These are phyloP conservation scores for Phytophthora cactorum DNA, from an alignment of 352 stramenopile genomes.

Conservation along the genomic window DNA sequence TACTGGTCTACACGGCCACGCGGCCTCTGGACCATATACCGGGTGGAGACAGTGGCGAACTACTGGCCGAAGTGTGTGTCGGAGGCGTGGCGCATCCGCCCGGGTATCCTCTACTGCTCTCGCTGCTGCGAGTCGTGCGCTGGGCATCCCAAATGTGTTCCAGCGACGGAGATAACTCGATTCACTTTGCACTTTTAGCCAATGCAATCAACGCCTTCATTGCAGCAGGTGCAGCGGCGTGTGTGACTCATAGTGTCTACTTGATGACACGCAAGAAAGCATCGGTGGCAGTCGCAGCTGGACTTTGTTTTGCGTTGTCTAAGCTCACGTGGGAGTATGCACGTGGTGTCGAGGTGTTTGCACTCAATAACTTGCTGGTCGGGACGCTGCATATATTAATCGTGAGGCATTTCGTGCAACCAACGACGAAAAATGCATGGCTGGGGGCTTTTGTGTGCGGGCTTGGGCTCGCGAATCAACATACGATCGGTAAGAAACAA, in stretches of 20 bases:
- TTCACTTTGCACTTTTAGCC: conserved; percentile 40
- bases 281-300: conserved; percentile 34
- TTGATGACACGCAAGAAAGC: conserved; percentile 24
- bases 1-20: conserved; percentile 28
- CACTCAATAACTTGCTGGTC: conserved; percentile 92
- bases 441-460: conserved; percentile 88
- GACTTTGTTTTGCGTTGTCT: conserved; percentile 76
- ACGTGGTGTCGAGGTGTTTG: conserved; percentile 89
- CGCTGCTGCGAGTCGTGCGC: conserved; percentile 50
- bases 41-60: conserved; percentile 89
- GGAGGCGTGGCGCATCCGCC: conserved; percentile 92
- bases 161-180: not conserved
- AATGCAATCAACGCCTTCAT: conserved; percentile 48
- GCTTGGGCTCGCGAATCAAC: conserved; percentile 93
- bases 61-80: conserved; percentile 92
- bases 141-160: conserved; percentile 11
- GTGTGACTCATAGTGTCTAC: conserved; percentile 44
- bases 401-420: conserved; percentile 35
- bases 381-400: conserved; percentile 75
- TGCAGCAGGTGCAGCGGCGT: conserved; percentile 40
- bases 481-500: conserved; percentile 71
- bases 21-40: conserved; percentile 43
- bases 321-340: conserved; percentile 93
- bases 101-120: conserved; percentile 92
- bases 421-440: conserved; percentile 29